Conservation (phyloP, 148 eudicot genomes). For the Rhododendron mucronatum region DNA sequence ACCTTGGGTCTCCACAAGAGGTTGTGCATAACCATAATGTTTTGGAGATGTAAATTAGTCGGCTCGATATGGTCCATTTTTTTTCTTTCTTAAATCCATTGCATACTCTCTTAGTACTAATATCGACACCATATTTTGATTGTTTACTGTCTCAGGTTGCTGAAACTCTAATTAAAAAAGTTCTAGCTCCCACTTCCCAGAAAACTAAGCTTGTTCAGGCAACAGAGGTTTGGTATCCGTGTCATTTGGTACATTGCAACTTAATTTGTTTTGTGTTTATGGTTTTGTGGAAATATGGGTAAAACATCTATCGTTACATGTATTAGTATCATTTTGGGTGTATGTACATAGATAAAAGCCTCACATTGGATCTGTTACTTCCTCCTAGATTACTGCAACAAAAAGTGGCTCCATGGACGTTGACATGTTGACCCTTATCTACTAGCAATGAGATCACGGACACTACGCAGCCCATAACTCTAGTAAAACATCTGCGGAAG, state of each 20-base stretch:
- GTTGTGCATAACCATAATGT: conserved; percentile 26
- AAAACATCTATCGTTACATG: background rate
- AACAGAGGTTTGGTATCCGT: conserved; percentile 53
- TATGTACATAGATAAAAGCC: background rate
- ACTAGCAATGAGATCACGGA: background rate
- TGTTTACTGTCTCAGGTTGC: conserved; percentile 60
- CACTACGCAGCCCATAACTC: background rate
- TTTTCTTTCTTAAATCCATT: background rate
- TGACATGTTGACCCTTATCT: background rate
- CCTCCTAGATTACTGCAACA: background rate
- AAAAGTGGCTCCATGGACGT: background rate
- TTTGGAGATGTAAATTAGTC: background rate
- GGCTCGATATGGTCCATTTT: background rate
- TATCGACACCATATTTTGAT: background rate
- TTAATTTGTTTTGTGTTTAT: background rate
- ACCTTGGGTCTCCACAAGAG: conserved; percentile 87
- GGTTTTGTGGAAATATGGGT: background rate
- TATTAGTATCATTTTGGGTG: background rate
- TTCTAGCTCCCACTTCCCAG: conserved; percentile 79
- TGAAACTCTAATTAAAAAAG: conserved; percentile 72
- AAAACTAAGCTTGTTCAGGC: conserved; percentile 83
- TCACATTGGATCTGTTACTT: too few species aligned
- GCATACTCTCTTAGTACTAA: background rate
- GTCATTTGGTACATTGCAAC: background rate
- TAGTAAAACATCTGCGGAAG: background rate